Evolutionary conservation across 2,329 filamentous ascomycete species (phyloP).

Genomic region (Aureobasidium sp.): DNA sequence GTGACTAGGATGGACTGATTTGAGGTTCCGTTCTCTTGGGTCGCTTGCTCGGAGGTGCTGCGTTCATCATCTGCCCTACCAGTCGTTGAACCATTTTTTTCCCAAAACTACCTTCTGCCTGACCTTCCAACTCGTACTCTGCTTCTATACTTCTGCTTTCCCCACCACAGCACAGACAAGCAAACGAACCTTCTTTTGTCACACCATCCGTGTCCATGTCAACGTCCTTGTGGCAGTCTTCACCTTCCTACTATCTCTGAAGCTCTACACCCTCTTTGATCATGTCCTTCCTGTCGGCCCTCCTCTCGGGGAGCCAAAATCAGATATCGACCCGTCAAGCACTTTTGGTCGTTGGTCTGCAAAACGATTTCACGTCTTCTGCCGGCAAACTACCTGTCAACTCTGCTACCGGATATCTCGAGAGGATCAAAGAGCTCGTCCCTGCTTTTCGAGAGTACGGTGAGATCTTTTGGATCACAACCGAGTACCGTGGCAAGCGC

Average conservation of each 20-base stretch:
- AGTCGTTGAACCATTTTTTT: not conserved
- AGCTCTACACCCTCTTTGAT: not conserved
- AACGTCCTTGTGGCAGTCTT: not conserved
- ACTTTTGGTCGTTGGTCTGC: slow-evolving; percentile 76
- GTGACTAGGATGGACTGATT: slow-evolving; percentile 12
- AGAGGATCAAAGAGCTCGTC: slow-evolving; percentile 59
- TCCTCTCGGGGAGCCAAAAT: slow-evolving; percentile 41
- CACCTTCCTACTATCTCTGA: not conserved
- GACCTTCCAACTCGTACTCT: not conserved
- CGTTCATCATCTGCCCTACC: slow-evolving; percentile 9
- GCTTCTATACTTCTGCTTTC: slow-evolving; percentile 2
- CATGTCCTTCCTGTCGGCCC: slow-evolving; percentile 38
- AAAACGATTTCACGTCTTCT: slow-evolving; percentile 76
- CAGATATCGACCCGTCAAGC: slow-evolving; percentile 57
- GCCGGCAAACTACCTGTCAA: slow-evolving; percentile 61
- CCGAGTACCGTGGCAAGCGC: slow-evolving; percentile 48
- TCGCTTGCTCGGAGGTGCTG: slow-evolving; percentile 3
- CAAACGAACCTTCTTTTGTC: slow-evolving; percentile 12
- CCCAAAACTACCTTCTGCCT: not conserved
- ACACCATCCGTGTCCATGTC: not conserved
- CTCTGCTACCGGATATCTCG: slow-evolving; percentile 57
- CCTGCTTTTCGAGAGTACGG: slow-evolving; percentile 65
- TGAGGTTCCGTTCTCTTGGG: slow-evolving; percentile 9
- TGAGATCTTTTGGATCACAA: slow-evolving; percentile 78
- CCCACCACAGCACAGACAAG: slow-evolving; percentile 12